Percentiles rank a stretch among this genome's conserved stretches.
phyloP scores from a whole-genome alignment of 768 basidiomycete genomes.

The Postia placenta region DNA sequence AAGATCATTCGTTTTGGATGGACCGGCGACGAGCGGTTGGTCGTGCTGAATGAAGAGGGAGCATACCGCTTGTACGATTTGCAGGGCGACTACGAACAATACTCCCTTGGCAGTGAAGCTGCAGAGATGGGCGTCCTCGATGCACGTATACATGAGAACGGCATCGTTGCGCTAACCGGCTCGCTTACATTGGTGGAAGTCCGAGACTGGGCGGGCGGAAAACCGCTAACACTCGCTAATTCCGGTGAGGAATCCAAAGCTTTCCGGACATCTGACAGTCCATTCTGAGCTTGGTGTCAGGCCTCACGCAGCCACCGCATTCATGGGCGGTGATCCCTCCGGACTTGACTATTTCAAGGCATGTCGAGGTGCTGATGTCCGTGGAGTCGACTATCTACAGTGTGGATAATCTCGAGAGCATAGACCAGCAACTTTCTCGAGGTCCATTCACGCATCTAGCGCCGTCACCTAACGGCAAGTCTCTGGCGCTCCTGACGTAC shows the following conservation, averaged over 20 bases:
- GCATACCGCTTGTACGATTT: slow-evolving; percentile 86
- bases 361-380: slow-evolving; percentile 84
- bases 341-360: slow-evolving; percentile 82
- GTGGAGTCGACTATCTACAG: slow-evolving; percentile 74
- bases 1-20: slow-evolving; percentile 80
- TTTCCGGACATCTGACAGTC: background rate
- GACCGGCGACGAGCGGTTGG: slow-evolving; percentile 76
- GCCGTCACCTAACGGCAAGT: slow-evolving; percentile 92
- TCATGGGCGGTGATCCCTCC: slow-evolving; percentile 90
- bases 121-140: slow-evolving; percentile 79
- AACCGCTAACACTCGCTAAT: slow-evolving; percentile 66
- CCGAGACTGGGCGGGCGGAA: slow-evolving; percentile 80
- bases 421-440: slow-evolving; percentile 82
- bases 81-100: slow-evolving; percentile 80
- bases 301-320: slow-evolving; percentile 69
- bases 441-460: slow-evolving; percentile 87
- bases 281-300: slow-evolving; percentile 29
- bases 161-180: slow-evolving; percentile 80
- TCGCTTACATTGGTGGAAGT: slow-evolving; percentile 76
- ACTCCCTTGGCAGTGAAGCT: slow-evolving; percentile 78
- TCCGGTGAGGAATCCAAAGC: slow-evolving; percentile 48
- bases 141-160: slow-evolving; percentile 80
- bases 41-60: slow-evolving; percentile 88
- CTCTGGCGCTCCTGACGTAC: slow-evolving; percentile 76
- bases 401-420: slow-evolving; percentile 83